Base-by-base conservation (phyloP, 2,329 filamentous ascomycete species). In the Volutella citrinella region DNA sequence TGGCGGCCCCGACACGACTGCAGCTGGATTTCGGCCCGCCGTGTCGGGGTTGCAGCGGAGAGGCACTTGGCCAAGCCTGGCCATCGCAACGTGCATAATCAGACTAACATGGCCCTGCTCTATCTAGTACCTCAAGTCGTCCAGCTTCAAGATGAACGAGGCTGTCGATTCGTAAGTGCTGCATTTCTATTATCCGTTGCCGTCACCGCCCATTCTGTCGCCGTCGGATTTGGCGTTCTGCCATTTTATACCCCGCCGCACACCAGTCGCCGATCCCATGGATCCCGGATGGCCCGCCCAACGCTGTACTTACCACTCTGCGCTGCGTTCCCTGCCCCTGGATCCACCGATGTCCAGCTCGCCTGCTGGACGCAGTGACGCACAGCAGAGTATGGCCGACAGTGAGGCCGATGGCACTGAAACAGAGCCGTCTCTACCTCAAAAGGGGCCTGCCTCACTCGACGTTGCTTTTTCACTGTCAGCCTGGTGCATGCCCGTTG, bases 91-190 rank as follows among this genome's bases (percentile, higher is more conserved):
- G 32, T 40, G 30, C 23, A 27, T 14, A 34, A 39, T 34, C 34
- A 21, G 24, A 26, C 10, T 26, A 11, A 9, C 10, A 9, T n/a
- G 10, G 11, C 10, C 4, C 17, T 5, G 10, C 10, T 13, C 17
- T 7, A 14, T 26, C 24, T n/a, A 26, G 72, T 74, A 61, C 43
- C 61, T 74, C 15, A 76, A 68, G 46, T 64, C 60, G 28, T 53
- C 66, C 6, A 61, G 63, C 27, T 78, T 70, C 52, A 72, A 69
- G 50, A 52, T 78, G 7, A 69, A 77, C 36, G 64, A 72, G 38
- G 75, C 75, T 23, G 60, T 76, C 30, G 72, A 79, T 61, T 59
- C 67, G 76, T 79, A 65, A 76, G 76, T 77, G n/a, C 49, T 29
- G 16, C 19, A 29, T 34, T 28, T 19, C 17, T 21, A 38, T 34